Conservation (phyloP, 768 basidiomycete species). For the Plicaturopsis crispa region DNA sequence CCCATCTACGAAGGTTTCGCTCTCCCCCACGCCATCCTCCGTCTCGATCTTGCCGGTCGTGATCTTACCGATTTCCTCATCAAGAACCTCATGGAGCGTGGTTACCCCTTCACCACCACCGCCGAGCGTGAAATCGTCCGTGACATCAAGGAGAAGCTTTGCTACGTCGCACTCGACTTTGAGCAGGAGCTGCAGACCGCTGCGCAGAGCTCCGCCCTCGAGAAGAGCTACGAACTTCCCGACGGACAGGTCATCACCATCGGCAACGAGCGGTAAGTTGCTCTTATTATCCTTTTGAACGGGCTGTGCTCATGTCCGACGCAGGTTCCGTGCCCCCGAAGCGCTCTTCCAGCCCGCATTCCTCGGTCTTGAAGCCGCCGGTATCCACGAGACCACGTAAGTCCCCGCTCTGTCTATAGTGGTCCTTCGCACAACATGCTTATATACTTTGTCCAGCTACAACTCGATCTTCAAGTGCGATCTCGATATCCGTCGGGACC, state of each 20-base stretch:
- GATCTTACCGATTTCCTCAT: slow-evolving; percentile 54
- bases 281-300: slow-evolving; percentile 8
- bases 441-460: slow-evolving; percentile 21
- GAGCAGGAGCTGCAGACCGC: slow-evolving; percentile 69
- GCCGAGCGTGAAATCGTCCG: slow-evolving; percentile 56
- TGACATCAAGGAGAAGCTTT: slow-evolving; percentile 78
- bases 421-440: neutral
- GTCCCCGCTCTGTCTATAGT: slow-evolving; percentile 10
- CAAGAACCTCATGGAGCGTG: slow-evolving; percentile 51
- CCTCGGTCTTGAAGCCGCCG: slow-evolving; percentile 68
- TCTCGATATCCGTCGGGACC: slow-evolving; percentile 44
- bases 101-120: slow-evolving; percentile 57
- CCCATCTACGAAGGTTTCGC: slow-evolving; percentile 71
- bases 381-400: slow-evolving; percentile 82
- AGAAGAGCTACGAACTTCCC: slow-evolving; percentile 68
- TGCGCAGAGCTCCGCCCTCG: slow-evolving; percentile 54
- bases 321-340: slow-evolving; percentile 81
- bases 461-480: slow-evolving; percentile 81
- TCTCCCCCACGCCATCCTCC: slow-evolving; percentile 61
- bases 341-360: slow-evolving; percentile 91
- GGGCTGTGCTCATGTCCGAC: slow-evolving; percentile 50
- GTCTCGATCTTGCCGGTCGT: slow-evolving; percentile 60
- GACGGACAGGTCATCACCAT: slow-evolving; percentile 72
- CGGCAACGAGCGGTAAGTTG: slow-evolving; percentile 71
- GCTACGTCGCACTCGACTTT: slow-evolving; percentile 68